phyloP scores from a whole-genome alignment of 768 basidiomycete species.

The Sarcodon sp. region DNA sequence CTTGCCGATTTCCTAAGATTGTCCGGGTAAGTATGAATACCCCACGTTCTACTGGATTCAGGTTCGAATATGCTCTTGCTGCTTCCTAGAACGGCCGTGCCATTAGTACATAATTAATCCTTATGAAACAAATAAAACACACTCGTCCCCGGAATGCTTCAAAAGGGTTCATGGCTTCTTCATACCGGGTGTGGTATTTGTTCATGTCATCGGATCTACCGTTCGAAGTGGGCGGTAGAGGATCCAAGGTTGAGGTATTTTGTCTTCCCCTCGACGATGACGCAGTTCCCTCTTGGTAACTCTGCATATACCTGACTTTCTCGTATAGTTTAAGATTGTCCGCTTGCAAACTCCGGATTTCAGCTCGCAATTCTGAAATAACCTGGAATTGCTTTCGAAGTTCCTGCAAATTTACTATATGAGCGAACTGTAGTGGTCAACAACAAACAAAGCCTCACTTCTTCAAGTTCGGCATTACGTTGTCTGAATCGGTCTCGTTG shows the following conservation, averaged over 20 bases:
- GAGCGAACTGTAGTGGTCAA: background rate
- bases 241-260: slow-evolving; percentile 54
- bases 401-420: slow-evolving; percentile 37
- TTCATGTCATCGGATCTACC: slow-evolving; percentile 59
- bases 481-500: slow-evolving; percentile 97
- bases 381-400: slow-evolving; percentile 90
- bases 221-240: slow-evolving; percentile 36
- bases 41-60: slow-evolving; percentile 86
- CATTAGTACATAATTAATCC: background rate
- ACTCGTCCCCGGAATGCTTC: slow-evolving; percentile 94
- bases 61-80: slow-evolving; percentile 79
- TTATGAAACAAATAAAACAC: slow-evolving; percentile 7
- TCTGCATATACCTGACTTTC: slow-evolving; percentile 98
- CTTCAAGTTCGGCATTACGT: slow-evolving; percentile 93
- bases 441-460: slow-evolving; percentile 34
- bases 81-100: slow-evolving; percentile 56
- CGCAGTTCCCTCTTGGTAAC: slow-evolving; percentile 56
- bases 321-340: slow-evolving; percentile 98
- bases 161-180: slow-evolving; percentile 97
- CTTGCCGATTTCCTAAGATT: slow-evolving; percentile 80
- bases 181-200: slow-evolving; percentile 85
- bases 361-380: slow-evolving; percentile 86
- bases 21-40: slow-evolving; percentile 76
- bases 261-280: background rate
- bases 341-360: slow-evolving; percentile 82